A percentile compares a stretch with the other conserved stretches of the same genome.
Conservation (phyloP, 805 yeast genomes). For the Torulaspora quercuum region DNA sequence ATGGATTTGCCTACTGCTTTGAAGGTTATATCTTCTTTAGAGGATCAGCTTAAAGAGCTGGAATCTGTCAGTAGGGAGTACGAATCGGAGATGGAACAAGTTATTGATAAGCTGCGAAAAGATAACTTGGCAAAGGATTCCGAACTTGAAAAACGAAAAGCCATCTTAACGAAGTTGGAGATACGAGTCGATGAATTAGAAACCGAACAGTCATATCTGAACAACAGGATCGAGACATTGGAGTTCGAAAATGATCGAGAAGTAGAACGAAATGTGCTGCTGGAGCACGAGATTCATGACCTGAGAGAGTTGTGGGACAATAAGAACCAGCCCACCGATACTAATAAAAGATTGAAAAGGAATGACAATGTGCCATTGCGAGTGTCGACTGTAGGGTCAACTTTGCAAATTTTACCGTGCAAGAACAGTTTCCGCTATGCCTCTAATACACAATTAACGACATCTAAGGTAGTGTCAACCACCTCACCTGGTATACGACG, state of each 20-base stretch:
- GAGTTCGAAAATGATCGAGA: conserved; percentile 18
- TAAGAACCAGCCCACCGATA: conserved; percentile 1
- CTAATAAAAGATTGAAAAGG: conserved; percentile 6
- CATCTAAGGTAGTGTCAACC: conserved; percentile 11
- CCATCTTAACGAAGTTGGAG: conserved; percentile 16
- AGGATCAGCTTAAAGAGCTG: conserved; percentile 22
- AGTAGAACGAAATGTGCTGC: conserved; percentile 22
- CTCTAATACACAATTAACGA: conserved; percentile 8
- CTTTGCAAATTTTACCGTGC: conserved; percentile 11
- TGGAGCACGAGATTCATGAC: conserved; percentile 23
- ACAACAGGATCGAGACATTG: conserved; percentile 9
- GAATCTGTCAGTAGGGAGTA: conserved; percentile 22
- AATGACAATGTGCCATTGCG: conserved; percentile 5
- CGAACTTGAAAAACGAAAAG: conserved; percentile 3
- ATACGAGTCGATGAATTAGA: conserved; percentile 24
- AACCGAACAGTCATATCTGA: conserved; percentile 15
- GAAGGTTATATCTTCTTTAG: conserved; percentile 14
- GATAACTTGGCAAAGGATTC: conserved; percentile 7
- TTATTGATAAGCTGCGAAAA: conserved; percentile 15
- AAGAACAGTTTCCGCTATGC: conserved; percentile 3
- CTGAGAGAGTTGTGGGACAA: conserved; percentile 5
- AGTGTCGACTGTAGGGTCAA: conserved; percentile 15
- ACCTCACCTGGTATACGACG: too few species aligned
- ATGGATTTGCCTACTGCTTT: conserved; percentile 15
- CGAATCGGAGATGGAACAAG: conserved; percentile 23